Evolutionary conservation across 148 eudicot genomes (phyloP), one percentile per base, ranked within the genome.

Genomic region (Heliamphora exappendiculata): DNA sequence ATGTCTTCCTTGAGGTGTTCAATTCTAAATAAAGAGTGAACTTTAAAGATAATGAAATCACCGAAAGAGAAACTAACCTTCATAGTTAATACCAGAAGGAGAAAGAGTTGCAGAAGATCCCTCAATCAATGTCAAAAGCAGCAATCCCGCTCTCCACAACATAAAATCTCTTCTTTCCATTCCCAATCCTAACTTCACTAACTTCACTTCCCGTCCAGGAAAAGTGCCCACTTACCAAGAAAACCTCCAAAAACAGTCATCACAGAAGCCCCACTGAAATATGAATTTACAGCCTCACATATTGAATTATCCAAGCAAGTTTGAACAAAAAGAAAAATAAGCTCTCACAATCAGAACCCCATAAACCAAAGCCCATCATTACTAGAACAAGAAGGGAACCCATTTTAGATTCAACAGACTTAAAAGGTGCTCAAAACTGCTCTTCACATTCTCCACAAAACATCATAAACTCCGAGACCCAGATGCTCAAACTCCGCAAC

Each of bases 31-130:
- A 26, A 44, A 20, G 37, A 62, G 31, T 13, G 29, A 41, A 19
- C 0, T 28, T 49, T 19, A 74, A 44, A n/a, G 49, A 57, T 47
- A 51, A 67, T 47, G 26, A 22, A 70, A 42, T 69, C 20, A 45
- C 36, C 34, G 4, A 67, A 64, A 67, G 16, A 60, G 67, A 49
- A 74, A 84, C 83, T 81, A 49, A 93, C 98, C 98, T 93, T 93
- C 98, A 88, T 88, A 94, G 78, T 92, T 92, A 3, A 94, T 83
- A 45, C 97, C 97, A 87, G 96, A 80, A 78, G 97, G 97, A 85
- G 98, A 94, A 69, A 94, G 97, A 68, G 89, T 84, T 37, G 96
- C 88, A 86, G 81, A 85, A 84, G 74, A 80, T 79, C 57, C 62
- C 82, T 81, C 81, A 79, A 91, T 71, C 74, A 86, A 79, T 28